Evolutionary conservation across 192 early-diverging fungal species (phyloP), one percentile per base, ranked within the genome.

Genomic region (Gryganskiella cystojenkinii): DNA sequence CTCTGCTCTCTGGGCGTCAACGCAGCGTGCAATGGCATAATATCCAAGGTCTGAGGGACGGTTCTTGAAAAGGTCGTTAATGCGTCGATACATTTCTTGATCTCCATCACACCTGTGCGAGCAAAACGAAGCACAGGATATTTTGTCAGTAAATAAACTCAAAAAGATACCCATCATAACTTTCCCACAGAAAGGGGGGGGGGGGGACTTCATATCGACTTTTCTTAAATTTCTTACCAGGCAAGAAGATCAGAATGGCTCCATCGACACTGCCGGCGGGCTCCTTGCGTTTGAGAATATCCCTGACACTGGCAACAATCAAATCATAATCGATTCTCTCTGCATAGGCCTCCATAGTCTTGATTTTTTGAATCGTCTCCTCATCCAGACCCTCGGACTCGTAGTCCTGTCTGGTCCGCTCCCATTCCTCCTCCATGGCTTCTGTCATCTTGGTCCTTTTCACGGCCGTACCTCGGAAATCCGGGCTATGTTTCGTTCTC

Each of bases 171-270:
- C n/a, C n/a, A n/a, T n/a, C n/a, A n/a, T n/a, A n/a, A n/a, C n/a
- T n/a, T n/a, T n/a, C n/a, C n/a, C n/a, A n/a, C n/a, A n/a, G n/a
- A n/a, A n/a, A n/a, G n/a, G n/a, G n/a, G n/a, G n/a, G n/a, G n/a
- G n/a, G 24, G 10, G 14, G 10, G 13, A 55, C 11, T 19, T 9
- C 9, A n/a, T n/a, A n/a, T n/a, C n/a, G n/a, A n/a, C n/a, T n/a
- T n/a, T n/a, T n/a, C n/a, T n/a, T 8, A 2, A 35, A 1, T 7
- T 40, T 33, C 15, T 49, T 75, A 85, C 86, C 92, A 28, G 92
- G 88, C 75, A 92, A 80, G 49, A 94, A 94, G 31, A 94, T 86
- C 15, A 94, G 78, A 20, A 94, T 81, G 4, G 91, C 83, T 28
- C 82, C 85, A 1, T 83, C 76, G 1, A 63, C 67, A 15, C 74